A percentile compares a stretch with the other conserved stretches of the same genome.
These are phyloP conservation scores for Cardiospermum halicacabum DNA, from an alignment of 345 rosid species.

Conservation along the genomic window DNA sequence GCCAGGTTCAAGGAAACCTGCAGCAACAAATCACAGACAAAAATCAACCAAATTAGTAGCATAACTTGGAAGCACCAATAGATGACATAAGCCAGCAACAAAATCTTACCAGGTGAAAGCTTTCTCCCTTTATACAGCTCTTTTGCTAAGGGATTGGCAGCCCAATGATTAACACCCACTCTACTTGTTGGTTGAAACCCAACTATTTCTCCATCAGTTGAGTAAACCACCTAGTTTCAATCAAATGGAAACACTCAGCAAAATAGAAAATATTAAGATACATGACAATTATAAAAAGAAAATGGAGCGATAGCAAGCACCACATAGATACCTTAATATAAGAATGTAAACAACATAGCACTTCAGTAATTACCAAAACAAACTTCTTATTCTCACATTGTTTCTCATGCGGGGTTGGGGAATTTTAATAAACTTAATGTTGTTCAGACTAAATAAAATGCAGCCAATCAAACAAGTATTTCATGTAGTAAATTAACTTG, in stretches of 20 bases:
- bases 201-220: slow-evolving; percentile 56
- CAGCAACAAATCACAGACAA: slow-evolving; percentile 9
- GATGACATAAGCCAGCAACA: slow-evolving; percentile 7
- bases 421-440: neutral
- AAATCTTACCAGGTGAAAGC: slow-evolving; percentile 53
- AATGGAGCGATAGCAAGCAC: neutral
- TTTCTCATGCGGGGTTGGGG: neutral
- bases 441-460: neutral
- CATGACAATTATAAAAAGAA: neutral
- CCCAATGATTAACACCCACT: slow-evolving; percentile 71
- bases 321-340: neutral
- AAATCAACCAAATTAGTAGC: neutral
- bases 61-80: neutral
- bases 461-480: neutral
- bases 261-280: neutral
- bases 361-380: neutral
- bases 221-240: slow-evolving; percentile 51
- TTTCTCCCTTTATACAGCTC: slow-evolving; percentile 59
- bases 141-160: slow-evolving; percentile 67
- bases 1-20: slow-evolving; percentile 67
- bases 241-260: slow-evolving; percentile 16
- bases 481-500: no score
- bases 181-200: slow-evolving; percentile 81
- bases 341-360: neutral
- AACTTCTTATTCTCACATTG: neutral